Evolutionary conservation across 192 early-diverging fungal species (phyloP).

Genomic region (Coemansia sp.): DNA sequence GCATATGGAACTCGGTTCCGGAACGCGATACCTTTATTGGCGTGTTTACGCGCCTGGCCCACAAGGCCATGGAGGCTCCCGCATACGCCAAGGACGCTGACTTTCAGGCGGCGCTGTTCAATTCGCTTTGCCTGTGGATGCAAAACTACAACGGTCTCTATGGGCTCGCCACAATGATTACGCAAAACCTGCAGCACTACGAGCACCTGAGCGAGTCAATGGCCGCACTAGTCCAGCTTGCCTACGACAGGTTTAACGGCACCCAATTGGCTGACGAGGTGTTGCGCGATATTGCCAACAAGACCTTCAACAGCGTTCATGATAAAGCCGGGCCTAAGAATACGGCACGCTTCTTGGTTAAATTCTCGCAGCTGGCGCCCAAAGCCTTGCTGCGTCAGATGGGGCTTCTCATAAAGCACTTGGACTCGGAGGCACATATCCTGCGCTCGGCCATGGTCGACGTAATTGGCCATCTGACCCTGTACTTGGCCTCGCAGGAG

Average conservation of each 20-base stretch:
- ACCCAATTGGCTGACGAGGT: conserved; percentile 72
- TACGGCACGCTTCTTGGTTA: conserved; percentile 77
- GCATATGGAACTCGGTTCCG: conserved; percentile 60
- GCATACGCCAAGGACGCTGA: conserved; percentile 61
- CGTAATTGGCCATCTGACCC: conserved; percentile 82
- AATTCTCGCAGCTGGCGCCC: conserved; percentile 78
- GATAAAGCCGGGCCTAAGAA: conserved; percentile 81
- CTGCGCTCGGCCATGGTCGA: conserved; percentile 88
- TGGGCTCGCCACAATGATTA: conserved; percentile 74
- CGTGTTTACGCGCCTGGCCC: conserved; percentile 72
- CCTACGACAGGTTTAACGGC: conserved; percentile 62
- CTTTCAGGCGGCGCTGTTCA: conserved; percentile 62
- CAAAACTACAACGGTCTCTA: conserved; percentile 76
- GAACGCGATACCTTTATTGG: conserved; percentile 52
- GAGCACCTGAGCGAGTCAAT: conserved; percentile 80
- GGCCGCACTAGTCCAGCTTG: conserved; percentile 69
- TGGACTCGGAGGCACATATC: conserved; percentile 90
- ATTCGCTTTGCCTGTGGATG: conserved; percentile 72
- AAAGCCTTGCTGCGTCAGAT: conserved; percentile 86
- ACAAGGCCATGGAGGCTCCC: conserved; percentile 79
- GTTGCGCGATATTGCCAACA: conserved; percentile 62
- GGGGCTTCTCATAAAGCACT: conserved; percentile 74
- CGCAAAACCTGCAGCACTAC: conserved; percentile 82
- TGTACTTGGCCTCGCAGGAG: conserved; percentile 66
- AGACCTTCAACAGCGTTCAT: conserved; percentile 62